phyloP scores from a whole-genome alignment of 192 early-diverging fungal genomes.

The Coemansia sp. region DNA sequence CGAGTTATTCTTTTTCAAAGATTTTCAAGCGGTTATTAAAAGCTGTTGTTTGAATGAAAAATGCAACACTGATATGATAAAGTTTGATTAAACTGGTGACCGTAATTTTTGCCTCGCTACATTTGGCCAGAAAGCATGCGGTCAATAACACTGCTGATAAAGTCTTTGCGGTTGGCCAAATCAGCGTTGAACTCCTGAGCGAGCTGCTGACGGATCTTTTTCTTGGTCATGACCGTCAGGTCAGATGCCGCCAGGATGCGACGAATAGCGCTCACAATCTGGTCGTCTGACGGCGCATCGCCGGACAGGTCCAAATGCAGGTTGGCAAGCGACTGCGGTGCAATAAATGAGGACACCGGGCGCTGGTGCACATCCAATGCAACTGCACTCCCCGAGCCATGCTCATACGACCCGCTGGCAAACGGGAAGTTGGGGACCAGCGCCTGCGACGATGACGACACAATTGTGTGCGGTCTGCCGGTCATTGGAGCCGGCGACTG shows the following conservation, averaged over 20 bases:
- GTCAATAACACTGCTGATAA: slow-evolving; percentile 68
- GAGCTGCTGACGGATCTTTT: slow-evolving; percentile 75
- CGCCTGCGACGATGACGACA: slow-evolving; percentile 3
- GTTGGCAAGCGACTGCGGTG: not conserved
- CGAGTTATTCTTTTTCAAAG: not conserved
- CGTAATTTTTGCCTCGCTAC: not conserved
- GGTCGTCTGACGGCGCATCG: slow-evolving; percentile 54
- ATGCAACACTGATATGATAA: not conserved
- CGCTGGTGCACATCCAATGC: slow-evolving; percentile 6
- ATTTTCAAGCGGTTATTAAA: not conserved
- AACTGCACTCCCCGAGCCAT: not conserved
- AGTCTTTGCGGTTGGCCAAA: slow-evolving; percentile 59
- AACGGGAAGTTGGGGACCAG: not conserved
- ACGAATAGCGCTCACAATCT: slow-evolving; percentile 63
- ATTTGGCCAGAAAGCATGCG: slow-evolving; percentile 24
- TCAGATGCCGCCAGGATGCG: slow-evolving; percentile 67
- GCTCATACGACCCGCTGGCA: slow-evolving; percentile 8
- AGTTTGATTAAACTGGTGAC: not conserved
- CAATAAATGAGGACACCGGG: not conserved
- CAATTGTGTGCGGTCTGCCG: slow-evolving; percentile 14
- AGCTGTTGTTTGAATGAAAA: not conserved
- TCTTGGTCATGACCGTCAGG: slow-evolving; percentile 74
- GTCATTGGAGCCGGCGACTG: not conserved
- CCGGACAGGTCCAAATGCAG: slow-evolving; percentile 6
- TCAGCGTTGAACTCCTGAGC: slow-evolving; percentile 64